phyloP scores from a whole-genome alignment of 306 rosid genomes.

The Acacia crassicarpa region DNA sequence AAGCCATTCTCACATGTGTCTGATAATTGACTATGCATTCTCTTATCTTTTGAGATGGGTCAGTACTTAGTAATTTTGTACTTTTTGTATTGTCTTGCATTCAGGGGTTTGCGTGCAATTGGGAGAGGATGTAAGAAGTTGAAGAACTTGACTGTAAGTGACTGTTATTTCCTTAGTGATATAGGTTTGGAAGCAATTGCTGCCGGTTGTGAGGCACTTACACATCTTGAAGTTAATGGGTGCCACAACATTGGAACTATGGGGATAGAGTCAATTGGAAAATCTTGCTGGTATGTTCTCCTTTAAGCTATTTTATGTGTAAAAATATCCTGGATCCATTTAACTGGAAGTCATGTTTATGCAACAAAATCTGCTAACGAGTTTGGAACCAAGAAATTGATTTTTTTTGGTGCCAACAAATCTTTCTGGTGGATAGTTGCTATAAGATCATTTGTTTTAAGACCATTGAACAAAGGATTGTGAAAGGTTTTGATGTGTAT shows the following conservation, averaged over 20 bases:
- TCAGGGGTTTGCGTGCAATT: conserved; percentile 78
- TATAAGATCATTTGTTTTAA: neutral
- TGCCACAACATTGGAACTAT: conserved; percentile 89
- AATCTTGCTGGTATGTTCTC: conserved; percentile 77
- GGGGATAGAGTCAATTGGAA: conserved; percentile 86
- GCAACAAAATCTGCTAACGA: neutral
- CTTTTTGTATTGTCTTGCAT: conserved; percentile 21
- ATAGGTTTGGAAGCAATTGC: conserved; percentile 94
- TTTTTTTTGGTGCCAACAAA: neutral
- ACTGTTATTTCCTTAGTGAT: conserved; percentile 87
- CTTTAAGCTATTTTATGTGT: conserved; percentile 27
- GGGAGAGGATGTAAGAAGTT: conserved; percentile 91
- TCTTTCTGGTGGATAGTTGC: neutral
- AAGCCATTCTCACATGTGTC: neutral
- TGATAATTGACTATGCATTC: neutral
- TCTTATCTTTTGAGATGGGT: neutral
- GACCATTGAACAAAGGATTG: neutral
- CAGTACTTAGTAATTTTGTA: conserved; percentile 11
- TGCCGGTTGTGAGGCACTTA: conserved; percentile 83
- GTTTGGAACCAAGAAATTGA: neutral
- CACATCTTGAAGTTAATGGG: conserved; percentile 92
- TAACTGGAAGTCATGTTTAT: conserved; percentile 13
- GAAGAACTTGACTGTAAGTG: conserved; percentile 78
- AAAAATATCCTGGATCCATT: conserved; percentile 16
- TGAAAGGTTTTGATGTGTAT: neutral